Percentiles rank a stretch among this genome's conserved stretches.
Evolutionary conservation across 345 rosid species (phyloP).

Genomic region (Bretschneidera sinensis): DNA sequence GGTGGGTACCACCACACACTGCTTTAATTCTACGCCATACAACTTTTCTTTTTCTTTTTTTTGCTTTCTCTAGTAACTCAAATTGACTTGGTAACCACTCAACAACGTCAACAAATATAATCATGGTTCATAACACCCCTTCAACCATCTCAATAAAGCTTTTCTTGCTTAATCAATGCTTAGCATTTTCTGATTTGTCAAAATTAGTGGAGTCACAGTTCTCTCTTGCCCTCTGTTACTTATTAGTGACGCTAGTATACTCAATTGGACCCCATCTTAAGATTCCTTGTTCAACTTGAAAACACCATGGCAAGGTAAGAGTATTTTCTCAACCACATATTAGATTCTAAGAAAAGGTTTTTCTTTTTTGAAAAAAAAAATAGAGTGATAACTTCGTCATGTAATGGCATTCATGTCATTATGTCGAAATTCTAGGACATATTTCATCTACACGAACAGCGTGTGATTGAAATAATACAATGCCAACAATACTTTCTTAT

Average conservation of each 20-base stretch:
- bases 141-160: slow-evolving; percentile 24
- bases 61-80: slow-evolving; percentile 17
- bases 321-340: slow-evolving; percentile 31
- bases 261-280: not conserved
- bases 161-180: slow-evolving; percentile 18
- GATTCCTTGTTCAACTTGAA: slow-evolving; percentile 10
- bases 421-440: slow-evolving; percentile 9
- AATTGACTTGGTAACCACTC: slow-evolving; percentile 51
- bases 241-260: not conserved
- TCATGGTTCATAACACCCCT: slow-evolving; percentile 20
- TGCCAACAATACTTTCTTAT: not conserved
- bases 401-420: slow-evolving; percentile 21
- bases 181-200: too few species aligned
- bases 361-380: slow-evolving; percentile 1
- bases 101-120: slow-evolving; percentile 7
- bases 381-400: slow-evolving; percentile 17
- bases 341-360: slow-evolving; percentile 9
- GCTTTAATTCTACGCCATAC: slow-evolving; percentile 62
- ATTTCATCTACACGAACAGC: slow-evolving; percentile 8
- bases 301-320: not conserved
- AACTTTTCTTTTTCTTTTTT: slow-evolving; percentile 34
- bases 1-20: slow-evolving; percentile 13
- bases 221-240: not conserved
- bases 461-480: slow-evolving; percentile 1
- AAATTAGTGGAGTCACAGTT: too few species aligned